Base-by-base conservation (phyloP, 2,329 filamentous ascomycete species). In the Trichophyton benhamiae region DNA sequence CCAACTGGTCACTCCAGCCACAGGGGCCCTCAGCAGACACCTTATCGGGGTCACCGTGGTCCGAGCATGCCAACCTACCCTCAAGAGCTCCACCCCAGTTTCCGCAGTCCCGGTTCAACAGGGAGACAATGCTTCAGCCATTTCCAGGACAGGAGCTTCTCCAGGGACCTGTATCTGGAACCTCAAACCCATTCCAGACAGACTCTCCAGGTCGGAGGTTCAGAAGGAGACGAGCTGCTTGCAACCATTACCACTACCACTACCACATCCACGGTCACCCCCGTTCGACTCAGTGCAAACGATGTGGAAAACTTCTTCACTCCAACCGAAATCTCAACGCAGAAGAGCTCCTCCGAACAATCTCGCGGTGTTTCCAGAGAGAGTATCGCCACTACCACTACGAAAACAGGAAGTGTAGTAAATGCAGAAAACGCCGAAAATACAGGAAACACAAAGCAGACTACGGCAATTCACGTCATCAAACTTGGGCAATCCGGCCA, bases 241-340 rank as follows among this genome's bases (percentile, higher is more conserved):
- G 64, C 69, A 71, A 75, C 70, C 70, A 76, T 68, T 66, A 72
- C 68, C 70, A 76, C 71, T 69, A 70, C 70, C 69, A 71, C 72
- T 60, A 60, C 59, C 59, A 55, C 59, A 13, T 53, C 59, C 30
- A 60, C 44, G 9, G 44, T 59, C 27, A 59, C 58, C 15, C 58
- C 58, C 7, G 36, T 46, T 30, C 58, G 38, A 27, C 55, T 58
- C 9, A 44, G 22, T 25, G 8, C 55, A 15, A 20, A 1, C 25
- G 52, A 55, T n/a, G n/a, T 36, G 30, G 52, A 55, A 17, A 36
- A 7, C 3, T 22, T 36, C n/a, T 36, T 55, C 11, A 36, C 52
- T n/a, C 25, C 25, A 36, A 25, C 15, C 25, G 52, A 55, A n/a
- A 17, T n/a, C 3, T 17, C 9, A n/a, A 36, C 6, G 13, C 13